These are phyloP conservation scores for Tricholomella constricta DNA, from an alignment of 768 basidiomycete genomes.

Conservation along the genomic window DNA sequence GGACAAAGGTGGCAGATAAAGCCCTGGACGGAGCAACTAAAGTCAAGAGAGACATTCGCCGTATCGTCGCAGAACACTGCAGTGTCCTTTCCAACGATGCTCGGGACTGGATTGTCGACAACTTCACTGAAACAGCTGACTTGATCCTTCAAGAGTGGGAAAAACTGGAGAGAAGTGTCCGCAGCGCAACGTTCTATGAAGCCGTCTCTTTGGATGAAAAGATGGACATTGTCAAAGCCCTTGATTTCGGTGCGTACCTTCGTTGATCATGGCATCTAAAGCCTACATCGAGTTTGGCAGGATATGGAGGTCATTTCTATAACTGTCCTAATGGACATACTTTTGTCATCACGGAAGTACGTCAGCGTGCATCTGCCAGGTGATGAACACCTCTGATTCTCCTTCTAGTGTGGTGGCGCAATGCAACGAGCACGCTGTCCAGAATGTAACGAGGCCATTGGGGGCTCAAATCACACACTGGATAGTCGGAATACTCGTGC, in stretches of 20 bases:
- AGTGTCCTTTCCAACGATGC: constrained; percentile 25
- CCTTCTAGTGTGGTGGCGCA: constrained; percentile 59
- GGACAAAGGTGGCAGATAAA: constrained; percentile 25
- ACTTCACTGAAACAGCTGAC: constrained; percentile 39
- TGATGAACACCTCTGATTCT: not conserved
- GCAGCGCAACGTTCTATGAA: constrained; percentile 47
- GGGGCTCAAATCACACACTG: constrained; percentile 47
- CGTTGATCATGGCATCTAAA: not conserved
- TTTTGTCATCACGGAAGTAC: constrained; percentile 59
- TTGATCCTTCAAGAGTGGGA: constrained; percentile 50
- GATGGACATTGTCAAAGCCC: constrained; percentile 47
- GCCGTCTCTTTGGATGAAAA: constrained; percentile 56
- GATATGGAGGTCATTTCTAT: constrained; percentile 47
- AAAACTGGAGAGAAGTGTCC: constrained; percentile 40
- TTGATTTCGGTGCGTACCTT: constrained; percentile 46
- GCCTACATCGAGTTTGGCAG: constrained; percentile 22
- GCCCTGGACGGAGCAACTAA: constrained; percentile 10
- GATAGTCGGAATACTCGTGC: constrained; percentile 44
- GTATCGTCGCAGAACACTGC: constrained; percentile 19
- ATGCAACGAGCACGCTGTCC: constrained; percentile 50
- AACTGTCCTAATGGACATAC: constrained; percentile 62
- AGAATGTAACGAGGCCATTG: constrained; percentile 58
- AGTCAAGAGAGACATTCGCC: constrained; percentile 8
- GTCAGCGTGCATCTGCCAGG: constrained; percentile 4
- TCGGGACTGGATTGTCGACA: constrained; percentile 42